A percentile compares a stretch with the other conserved stretches of the same genome.
Conservation (phyloP, 2,329 filamentous ascomycete genomes). For the Ilyonectria robusta region DNA sequence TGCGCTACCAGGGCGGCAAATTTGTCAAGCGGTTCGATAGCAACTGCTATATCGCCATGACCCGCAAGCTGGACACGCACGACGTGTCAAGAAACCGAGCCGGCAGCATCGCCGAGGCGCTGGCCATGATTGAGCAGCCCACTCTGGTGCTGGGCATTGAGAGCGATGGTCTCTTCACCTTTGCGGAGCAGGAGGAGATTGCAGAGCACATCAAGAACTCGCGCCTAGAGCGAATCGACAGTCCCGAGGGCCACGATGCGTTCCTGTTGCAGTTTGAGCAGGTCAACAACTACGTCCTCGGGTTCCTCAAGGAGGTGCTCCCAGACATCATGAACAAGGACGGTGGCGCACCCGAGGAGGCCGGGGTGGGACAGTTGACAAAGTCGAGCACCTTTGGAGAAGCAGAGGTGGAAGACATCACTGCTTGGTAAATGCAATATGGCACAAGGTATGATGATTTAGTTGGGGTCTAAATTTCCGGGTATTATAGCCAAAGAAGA, state of each 20-base stretch:
- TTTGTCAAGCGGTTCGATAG: slow-evolving; percentile 98
- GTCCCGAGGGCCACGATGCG: slow-evolving; percentile 94
- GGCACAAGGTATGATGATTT: slow-evolving; percentile 6
- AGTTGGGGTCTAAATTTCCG: not conserved
- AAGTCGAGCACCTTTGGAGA: slow-evolving; percentile 96
- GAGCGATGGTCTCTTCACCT: slow-evolving; percentile 95
- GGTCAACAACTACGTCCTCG: slow-evolving; percentile 89
- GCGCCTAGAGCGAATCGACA: slow-evolving; percentile 88
- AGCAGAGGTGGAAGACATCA: slow-evolving; percentile 96
- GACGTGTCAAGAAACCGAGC: slow-evolving; percentile 88
- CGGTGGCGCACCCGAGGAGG: slow-evolving; percentile 63
- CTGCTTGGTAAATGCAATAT: slow-evolving; percentile 80
- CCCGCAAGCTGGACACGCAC: slow-evolving; percentile 96
- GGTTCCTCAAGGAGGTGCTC: slow-evolving; percentile 85
- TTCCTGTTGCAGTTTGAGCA: slow-evolving; percentile 98
- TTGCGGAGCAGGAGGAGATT: slow-evolving; percentile 94
- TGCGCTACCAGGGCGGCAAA: slow-evolving; percentile 95
- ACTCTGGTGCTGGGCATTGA: slow-evolving; percentile 94
- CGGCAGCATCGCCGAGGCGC: slow-evolving; percentile 78
- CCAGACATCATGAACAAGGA: slow-evolving; percentile 88
- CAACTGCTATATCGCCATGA: slow-evolving; percentile 99
- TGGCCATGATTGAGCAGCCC: slow-evolving; percentile 88
- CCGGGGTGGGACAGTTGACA: slow-evolving; percentile 73
- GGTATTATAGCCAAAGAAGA: not conserved
- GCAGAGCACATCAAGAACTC: slow-evolving; percentile 85